Evolutionary conservation across 2,329 filamentous ascomycete species (phyloP).

Genomic region (Claviceps digitariae): DNA sequence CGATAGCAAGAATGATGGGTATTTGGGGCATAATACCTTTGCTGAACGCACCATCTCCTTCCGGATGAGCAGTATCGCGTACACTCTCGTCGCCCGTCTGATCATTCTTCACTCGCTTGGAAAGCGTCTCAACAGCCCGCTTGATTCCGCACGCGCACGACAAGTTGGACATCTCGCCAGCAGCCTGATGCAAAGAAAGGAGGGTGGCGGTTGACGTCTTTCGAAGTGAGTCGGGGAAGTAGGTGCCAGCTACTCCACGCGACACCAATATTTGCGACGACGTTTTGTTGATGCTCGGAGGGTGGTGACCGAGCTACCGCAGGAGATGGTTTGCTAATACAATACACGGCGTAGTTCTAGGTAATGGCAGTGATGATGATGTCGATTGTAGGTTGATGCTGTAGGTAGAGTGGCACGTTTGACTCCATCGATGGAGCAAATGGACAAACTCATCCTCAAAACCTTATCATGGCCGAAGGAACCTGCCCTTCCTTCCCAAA

Average conservation of each 20-base stretch:
- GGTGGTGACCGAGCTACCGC: slow-evolving; percentile 2
- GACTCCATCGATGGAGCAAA: neutral
- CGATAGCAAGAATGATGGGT: neutral
- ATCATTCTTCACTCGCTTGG: slow-evolving; percentile 6
- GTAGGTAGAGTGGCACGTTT: neutral
- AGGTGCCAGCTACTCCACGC: slow-evolving; percentile 12
- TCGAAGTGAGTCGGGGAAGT: slow-evolving; percentile 6
- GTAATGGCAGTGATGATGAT: neutral
- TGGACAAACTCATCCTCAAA: neutral
- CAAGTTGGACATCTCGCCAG: slow-evolving; percentile 8
- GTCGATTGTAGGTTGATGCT: neutral
- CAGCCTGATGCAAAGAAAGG: neutral
- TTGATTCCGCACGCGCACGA: slow-evolving; percentile 9
- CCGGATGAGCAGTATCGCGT: neutral
- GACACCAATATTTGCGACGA: slow-evolving; percentile 17
- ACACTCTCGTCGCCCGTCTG: slow-evolving; percentile 5
- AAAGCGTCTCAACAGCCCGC: slow-evolving; percentile 6
- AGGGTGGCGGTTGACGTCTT: slow-evolving; percentile 4
- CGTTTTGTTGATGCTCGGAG: slow-evolving; percentile 9
- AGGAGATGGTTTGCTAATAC: neutral
- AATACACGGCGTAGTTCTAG: neutral
- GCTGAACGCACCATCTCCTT: neutral
- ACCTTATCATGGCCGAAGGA: neutral
- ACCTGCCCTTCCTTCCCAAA: neutral
- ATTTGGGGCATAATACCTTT: too few relatives aligned